Evolutionary conservation across 2,329 filamentous ascomycete genomes (phyloP), one percentile per base, ranked within the genome.

Genomic region (Zymoseptoria tritici): DNA sequence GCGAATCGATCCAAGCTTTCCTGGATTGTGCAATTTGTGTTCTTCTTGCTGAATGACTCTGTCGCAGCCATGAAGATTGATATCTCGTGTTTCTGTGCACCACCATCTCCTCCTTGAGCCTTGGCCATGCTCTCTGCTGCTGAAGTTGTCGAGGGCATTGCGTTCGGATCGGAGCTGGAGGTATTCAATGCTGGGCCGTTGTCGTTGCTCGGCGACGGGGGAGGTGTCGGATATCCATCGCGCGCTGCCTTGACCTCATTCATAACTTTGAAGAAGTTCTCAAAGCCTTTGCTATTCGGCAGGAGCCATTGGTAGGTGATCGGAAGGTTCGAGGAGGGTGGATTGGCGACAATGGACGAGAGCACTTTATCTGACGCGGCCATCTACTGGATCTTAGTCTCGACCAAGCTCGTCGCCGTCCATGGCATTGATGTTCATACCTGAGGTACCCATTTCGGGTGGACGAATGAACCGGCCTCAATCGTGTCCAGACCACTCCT

Each of bases 371-470:
- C 83, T 1, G 90, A 92, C 68, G 89, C 88, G 64, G 86, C 86
- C 89, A 93, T 92, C 87, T 90, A 60, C 46, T 42, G 36, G 16
- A 55, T 53, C 21, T 65, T 53, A 64, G 57, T 59, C 51, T 21
- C 56, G 11, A 53, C 9, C 42, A 29, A 29, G 26, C 22, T 24
- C 22, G 36, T 20, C 22, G 6, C 8, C 21, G 29, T 54, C 7
- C 9, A 36, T 7, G 20, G 54, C 26, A 13, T 20, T n/a, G 26
- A 7, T 57, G 46, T 13, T 26, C 65, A 57, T 52, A 90, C 84
- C 80, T 94, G 91, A 3, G 91, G 90, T 55, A 92, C 86, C 83
- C 88, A 92, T 83, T 89, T 91, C 1, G 90, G 89, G 53, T 88
- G 84, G 9, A 95, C 90, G 70, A 95, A 91, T 1, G 88, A 89